Percentiles rank a stretch among this genome's conserved stretches.
phyloP scores from a whole-genome alignment of 441 rosid genomes.

The Gossypium aridum region DNA sequence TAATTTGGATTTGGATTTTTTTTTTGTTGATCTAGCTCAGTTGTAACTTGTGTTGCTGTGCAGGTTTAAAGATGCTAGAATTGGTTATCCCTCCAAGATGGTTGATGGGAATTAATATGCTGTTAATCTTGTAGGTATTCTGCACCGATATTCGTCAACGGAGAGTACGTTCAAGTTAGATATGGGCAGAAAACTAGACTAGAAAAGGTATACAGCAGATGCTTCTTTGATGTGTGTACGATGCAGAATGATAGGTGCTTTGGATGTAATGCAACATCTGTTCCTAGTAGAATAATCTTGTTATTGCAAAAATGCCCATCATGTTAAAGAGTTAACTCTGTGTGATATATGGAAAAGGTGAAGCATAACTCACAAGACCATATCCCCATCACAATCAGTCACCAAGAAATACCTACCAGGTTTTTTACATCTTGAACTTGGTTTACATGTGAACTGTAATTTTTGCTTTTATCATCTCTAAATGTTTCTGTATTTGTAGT shows the following conservation, averaged over 20 bases:
- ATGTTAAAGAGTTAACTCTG: conserved; percentile 85
- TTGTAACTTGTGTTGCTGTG: conserved; percentile 12
- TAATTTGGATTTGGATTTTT: conserved; percentile 5
- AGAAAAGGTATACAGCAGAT: conserved; percentile 41
- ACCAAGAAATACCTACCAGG: conserved; percentile 97
- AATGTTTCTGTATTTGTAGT: conserved; percentile 29
- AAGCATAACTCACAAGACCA: conserved; percentile 90
- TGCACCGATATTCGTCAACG: conserved; percentile 71
- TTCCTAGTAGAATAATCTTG: conserved; percentile 49
- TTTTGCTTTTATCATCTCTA: conserved; percentile 8
- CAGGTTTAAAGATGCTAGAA: conserved; percentile 70
- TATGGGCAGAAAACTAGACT: conserved; percentile 30
- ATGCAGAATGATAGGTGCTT: background rate
- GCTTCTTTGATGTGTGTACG: background rate
- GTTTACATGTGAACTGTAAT: conserved; percentile 15
- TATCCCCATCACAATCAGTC: conserved; percentile 99
- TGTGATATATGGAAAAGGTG: conserved; percentile 67
- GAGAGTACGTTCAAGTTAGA: conserved; percentile 62
- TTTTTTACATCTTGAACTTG: conserved; percentile 18
- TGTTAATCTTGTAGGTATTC: conserved; percentile 50
- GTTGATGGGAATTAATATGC: conserved; percentile 15
- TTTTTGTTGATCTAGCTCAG: background rate
- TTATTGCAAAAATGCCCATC: conserved; percentile 85
- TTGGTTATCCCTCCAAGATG: conserved; percentile 55
- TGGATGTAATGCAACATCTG: background rate